Base-by-base conservation (phyloP, 768 basidiomycete species). In the Tulasnella sp. region DNA sequence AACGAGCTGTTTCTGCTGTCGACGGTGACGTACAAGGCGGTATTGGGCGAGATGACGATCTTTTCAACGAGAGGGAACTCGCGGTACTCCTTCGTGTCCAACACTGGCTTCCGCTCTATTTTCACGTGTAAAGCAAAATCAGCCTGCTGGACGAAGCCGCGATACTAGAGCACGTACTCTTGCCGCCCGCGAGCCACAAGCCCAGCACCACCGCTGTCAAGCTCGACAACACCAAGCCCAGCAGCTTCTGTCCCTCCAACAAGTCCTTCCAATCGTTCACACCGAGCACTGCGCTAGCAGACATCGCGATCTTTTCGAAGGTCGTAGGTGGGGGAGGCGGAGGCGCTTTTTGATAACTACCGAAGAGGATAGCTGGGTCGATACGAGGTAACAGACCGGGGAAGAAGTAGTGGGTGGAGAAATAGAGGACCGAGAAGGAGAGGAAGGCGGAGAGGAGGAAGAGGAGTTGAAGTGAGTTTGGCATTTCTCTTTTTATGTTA, bases 21-120 rank as follows among this genome's bases (percentile, higher is more conserved):
- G 14, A 16, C 16, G 17, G 41, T 42, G 14, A 76, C 89, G 73
- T 75, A 98, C 94, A 94, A 85, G 77, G 97, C 96, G 41, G 97
- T 99, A 82, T 99, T 99, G 75, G 91, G 92, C 8, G 95, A 98
- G 70, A 98, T 84, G 76, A 87, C 82, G 63, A 87, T 88, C 81
- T 96, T 97, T 76, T 92, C 85, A 69, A 83, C 81, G 72, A 99
- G 86, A 34, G 90, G 85, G 82, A 92, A 98, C 75, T 89, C 84
- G 76, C 90, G 85, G 91, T 94, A 99, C 72, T 83, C 83, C 75
- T 83, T 83, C 17, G 94, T 86, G 80, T 92, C 84, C 71, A 96
- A 83, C 6, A 87, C 87, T 26, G 90, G 88, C 76, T 88, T 88
- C 39, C 86, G 84, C 77, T 84, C 90, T 91, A 11, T 12, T 32